Percentiles rank a stretch among this genome's conserved stretches.
Conservation (phyloP, 345 rosid species). For the Eucalyptus marginata region DNA sequence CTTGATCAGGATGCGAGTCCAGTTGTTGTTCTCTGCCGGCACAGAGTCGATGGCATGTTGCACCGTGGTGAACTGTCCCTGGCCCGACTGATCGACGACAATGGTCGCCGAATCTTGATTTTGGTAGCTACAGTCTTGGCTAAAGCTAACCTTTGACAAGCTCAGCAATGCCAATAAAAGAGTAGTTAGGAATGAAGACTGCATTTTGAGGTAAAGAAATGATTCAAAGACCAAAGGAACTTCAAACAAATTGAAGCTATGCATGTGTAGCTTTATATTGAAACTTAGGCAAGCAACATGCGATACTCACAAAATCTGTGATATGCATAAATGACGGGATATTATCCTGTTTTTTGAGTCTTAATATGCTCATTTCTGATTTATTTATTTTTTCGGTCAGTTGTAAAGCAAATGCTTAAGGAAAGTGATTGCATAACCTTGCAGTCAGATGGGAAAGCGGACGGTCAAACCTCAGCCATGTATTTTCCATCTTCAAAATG, state of each 20-base stretch:
- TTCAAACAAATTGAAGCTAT: not conserved
- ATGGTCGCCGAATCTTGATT: not conserved
- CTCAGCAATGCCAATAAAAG: not conserved
- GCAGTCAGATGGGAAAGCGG: too few species aligned
- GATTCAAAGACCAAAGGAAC: not conserved
- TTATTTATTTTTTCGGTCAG: too few species aligned
- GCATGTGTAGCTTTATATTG: not conserved
- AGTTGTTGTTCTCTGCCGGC: not conserved
- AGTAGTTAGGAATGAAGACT: not conserved
- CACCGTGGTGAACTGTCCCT: not conserved
- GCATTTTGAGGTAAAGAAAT: not conserved
- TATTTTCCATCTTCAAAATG: too few species aligned
- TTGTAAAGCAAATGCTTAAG: too few species aligned
- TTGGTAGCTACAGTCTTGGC: not conserved
- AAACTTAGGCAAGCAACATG: not conserved
- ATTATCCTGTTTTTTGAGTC: too few species aligned
- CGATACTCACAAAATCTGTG: not conserved
- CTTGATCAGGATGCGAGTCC: not conserved
- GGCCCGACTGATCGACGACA: not conserved
- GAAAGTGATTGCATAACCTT: too few species aligned
- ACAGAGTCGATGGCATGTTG: not conserved
- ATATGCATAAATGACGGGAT: not conserved
- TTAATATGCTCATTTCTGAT: too few species aligned
- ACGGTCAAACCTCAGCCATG: too few species aligned
- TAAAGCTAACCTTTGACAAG: not conserved